Evolutionary conservation across 345 rosid genomes (phyloP), one percentile per base, ranked within the genome.

Genomic region (Eucalyptus regnans): DNA sequence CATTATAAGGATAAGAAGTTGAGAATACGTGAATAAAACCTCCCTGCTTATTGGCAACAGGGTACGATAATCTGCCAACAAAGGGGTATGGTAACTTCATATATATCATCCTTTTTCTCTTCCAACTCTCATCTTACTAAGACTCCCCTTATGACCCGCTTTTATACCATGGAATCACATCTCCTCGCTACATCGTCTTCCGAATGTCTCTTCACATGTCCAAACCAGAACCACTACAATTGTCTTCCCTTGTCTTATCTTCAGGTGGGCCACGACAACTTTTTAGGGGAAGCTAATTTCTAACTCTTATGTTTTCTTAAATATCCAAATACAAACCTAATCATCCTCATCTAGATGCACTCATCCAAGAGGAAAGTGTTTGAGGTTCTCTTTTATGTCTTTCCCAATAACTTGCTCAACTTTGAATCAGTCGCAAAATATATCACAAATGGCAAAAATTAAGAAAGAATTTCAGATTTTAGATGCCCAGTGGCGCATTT

Each of bases 401-500:
- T 76, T 41, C 22, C 84, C 48, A 76, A 41, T 10, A 76, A 76
- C 84, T 76, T 41, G 84, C 29, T 76, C 84, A 37, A 41, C 48
- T 76, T 41, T 76, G 29, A 6, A 76, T 76, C 27, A 20, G 83
- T 76, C 84, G 41, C 84, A 41, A 41, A 76, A 76, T 41, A 76
- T 25, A 76, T 76, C 84, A 41, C 48, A 86, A 49, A n/a, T 6
- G 31, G 44, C 66, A 15, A 33, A 87, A 50, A 43, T 79, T 13
- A 64, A 41, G 49, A 88, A 20, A 52, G 25, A 66, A 31, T 58
- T 41, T n/a, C n/a, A 33, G 25, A 68, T 13, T 87, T 71, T 31
- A 12, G 91, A 87, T 90, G 96, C 99, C 94, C 97, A 94, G 48
- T 94, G 93, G 66, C 15, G 2, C 44, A 31, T 33, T 86, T 33